Percentiles rank a stretch among this genome's conserved stretches.
phyloP scores from a whole-genome alignment of 2,329 filamentous ascomycete species.

The Phoma sp. region DNA sequence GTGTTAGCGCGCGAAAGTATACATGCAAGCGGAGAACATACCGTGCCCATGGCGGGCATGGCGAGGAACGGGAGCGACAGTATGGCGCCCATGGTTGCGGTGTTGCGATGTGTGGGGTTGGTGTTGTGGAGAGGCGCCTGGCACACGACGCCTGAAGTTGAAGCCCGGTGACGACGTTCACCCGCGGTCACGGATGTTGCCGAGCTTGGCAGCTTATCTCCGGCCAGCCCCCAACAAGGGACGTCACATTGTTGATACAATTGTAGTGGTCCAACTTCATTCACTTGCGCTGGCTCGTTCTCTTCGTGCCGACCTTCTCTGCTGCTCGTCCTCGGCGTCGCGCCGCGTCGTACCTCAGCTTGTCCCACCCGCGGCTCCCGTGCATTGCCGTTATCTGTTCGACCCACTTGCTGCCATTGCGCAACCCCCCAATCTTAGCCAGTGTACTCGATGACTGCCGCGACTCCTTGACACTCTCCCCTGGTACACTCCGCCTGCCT shows the following conservation, averaged over 20 bases:
- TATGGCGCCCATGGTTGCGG: constrained; percentile 78
- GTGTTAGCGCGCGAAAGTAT: constrained; percentile 29
- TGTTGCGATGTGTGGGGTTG: constrained; percentile 19
- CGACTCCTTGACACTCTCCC: constrained; percentile 21
- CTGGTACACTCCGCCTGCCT: constrained; percentile 18
- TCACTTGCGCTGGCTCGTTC: background rate
- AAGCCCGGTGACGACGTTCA: constrained; percentile 16
- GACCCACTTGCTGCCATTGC: constrained; percentile 21
- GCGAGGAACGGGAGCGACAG: constrained; percentile 90
- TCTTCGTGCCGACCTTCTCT: background rate
- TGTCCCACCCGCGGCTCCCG: constrained; percentile 7
- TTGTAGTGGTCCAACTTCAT: background rate
- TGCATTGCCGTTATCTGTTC: constrained; percentile 19
- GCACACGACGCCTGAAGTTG: constrained; percentile 20
- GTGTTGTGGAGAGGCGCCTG: constrained; percentile 19
- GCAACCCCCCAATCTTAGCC: constrained; percentile 14
- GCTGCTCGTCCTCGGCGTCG: background rate
- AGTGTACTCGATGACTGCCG: constrained; percentile 5
- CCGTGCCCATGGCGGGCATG: constrained; percentile 83
- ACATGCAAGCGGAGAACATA: constrained; percentile 53
- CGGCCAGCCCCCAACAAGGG: constrained; percentile 14
- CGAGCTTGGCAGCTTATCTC: constrained; percentile 32
- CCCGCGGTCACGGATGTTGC: constrained; percentile 17
- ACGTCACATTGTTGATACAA: background rate
- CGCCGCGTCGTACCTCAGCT: background rate